These are phyloP conservation scores for Zoysia pacifica DNA, from an alignment of 176 grass and related monocot species.

Conservation along the genomic window DNA sequence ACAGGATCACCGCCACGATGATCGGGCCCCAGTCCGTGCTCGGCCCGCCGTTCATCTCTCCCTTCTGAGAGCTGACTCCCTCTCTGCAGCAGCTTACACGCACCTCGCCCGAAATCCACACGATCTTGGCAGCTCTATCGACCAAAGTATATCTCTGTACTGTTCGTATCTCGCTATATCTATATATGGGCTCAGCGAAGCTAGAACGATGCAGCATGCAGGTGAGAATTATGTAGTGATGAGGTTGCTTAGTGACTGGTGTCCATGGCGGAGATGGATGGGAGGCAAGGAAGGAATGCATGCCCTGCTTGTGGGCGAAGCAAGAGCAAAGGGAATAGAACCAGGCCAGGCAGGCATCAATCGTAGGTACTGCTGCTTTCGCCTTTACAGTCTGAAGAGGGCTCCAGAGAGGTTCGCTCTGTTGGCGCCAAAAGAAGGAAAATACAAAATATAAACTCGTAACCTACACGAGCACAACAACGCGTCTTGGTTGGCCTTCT, in stretches of 20 bases:
- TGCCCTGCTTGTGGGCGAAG: constrained; percentile 72
- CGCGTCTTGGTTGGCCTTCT: no score
- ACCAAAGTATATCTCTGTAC: background rate
- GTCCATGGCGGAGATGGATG: background rate
- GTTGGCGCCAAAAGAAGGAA: no score
- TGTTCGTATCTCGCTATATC: background rate
- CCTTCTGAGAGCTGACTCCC: background rate
- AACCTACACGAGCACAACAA: no score
- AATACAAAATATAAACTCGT: no score
- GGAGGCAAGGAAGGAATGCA: constrained; percentile 63
- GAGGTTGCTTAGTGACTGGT: constrained; percentile 40
- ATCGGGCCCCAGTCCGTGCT: constrained; percentile 83
- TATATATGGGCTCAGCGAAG: background rate
- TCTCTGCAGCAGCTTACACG: background rate
- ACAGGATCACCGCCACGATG: constrained; percentile 86
- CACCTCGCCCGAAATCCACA: background rate
- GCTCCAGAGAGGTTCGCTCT: background rate
- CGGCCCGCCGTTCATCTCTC: background rate
- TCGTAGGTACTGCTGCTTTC: background rate
- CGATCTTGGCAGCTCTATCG: background rate
- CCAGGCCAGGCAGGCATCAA: background rate
- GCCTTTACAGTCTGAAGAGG: background rate
- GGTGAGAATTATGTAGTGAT: constrained; percentile 42
- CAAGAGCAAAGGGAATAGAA: background rate
- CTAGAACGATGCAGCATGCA: background rate